phyloP scores from a whole-genome alignment of 129 eudicot species.

The Cynara cardunculus region DNA sequence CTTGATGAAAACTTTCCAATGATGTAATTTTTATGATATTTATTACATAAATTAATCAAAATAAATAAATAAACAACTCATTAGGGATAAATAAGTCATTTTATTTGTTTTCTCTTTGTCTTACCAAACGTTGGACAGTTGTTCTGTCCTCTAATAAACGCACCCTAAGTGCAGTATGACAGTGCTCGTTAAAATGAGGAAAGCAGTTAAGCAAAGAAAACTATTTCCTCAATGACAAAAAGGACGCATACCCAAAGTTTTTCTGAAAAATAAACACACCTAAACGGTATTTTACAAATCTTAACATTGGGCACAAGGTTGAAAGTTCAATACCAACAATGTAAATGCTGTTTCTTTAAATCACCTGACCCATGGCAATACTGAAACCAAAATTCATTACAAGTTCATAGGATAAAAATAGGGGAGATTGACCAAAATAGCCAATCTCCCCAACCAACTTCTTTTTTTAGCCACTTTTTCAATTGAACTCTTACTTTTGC shows the following conservation, averaged over 20 bases:
- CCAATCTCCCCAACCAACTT: too few relatives aligned
- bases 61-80: too few relatives aligned
- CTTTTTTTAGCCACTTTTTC: too few relatives aligned
- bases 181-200: background rate
- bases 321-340: background rate
- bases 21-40: too few relatives aligned
- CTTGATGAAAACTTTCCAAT: too few relatives aligned
- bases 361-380: background rate
- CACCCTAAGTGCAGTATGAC: background rate
- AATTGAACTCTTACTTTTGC: too few relatives aligned
- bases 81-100: too few relatives aligned
- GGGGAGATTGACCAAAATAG: too few relatives aligned
- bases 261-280: background rate
- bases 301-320: background rate
- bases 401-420: background rate
- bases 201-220: constrained; percentile 10
- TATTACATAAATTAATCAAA: too few relatives aligned
- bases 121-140: too few relatives aligned
- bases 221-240: background rate
- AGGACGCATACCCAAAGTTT: background rate
- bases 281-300: background rate
- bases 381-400: background rate
- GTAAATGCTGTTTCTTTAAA: background rate
- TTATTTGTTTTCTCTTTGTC: too few relatives aligned
- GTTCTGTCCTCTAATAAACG: too few relatives aligned